Evolutionary conservation across 345 rosid genomes (phyloP), one percentile per base, ranked within the genome.

Genomic region (Atalantia buxifolia): DNA sequence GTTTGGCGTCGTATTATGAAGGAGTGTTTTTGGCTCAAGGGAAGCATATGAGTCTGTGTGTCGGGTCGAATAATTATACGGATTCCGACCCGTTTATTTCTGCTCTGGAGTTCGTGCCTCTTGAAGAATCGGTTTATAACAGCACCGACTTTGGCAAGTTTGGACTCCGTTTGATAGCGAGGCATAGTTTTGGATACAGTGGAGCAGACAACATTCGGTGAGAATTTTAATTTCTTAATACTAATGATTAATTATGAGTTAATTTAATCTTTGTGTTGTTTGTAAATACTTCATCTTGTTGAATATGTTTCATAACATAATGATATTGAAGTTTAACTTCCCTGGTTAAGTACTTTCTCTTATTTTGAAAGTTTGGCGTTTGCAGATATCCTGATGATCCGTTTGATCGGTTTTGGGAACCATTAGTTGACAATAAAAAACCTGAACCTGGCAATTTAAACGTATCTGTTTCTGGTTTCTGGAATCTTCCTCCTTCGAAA

Each of bases 81-180:
- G 86, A 83, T 30, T 94, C 97, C 6, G 94, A 94, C 85, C 97
- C 97, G 28, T 96, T 96, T 84, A 89, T 96, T 81, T 92, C 97
- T n/a, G 92, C 93, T 3, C 56, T 96, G 82, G 99, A 94, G 84
- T 79, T 94, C 56, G 87, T 96, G 53, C 77, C 84, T 66, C 77
- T 94, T 56, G 88, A 77, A 27, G 87, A 55, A 81, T 89, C 94
- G 21, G 55, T 91, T 48, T 96, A 96, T 66, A 96, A 90, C 78
- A 85, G 93, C 9, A 96, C 98, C 3, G 83, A 91, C 78, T 94
- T 96, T 33, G 25, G 8, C 40, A 73, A 31, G 25, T 50, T 28
- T 72, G 98, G 89, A 1, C 82, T 96, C 31, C 62, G 85, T 62
- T 85, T 96, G 85, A 85, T 90, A 78, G 91, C 92, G 12, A 87